These are phyloP conservation scores for Penicillium coffeae DNA, from an alignment of 495 filamentous ascomycete genomes.

Conservation along the genomic window DNA sequence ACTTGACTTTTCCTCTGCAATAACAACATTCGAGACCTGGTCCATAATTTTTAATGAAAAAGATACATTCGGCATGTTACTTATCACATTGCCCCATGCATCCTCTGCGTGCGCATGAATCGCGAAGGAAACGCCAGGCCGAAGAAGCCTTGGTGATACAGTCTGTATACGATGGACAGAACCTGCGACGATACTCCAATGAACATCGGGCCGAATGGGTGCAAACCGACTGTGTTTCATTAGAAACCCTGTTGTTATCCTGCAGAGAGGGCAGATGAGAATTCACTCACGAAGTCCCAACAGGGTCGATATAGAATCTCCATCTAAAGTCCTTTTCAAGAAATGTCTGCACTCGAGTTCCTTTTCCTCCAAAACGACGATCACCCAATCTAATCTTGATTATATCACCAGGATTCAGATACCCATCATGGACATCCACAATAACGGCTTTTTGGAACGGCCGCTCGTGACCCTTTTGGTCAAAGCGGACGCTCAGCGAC, in stretches of 20 bases:
- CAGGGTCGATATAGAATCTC: constrained; percentile 21
- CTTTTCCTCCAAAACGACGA: constrained; percentile 10
- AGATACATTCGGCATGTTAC: background rate
- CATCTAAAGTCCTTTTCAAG: constrained; percentile 18
- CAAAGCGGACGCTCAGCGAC: constrained; percentile 17
- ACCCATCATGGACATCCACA: constrained; percentile 21
- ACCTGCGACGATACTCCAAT: constrained; percentile 10
- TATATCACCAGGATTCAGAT: constrained; percentile 16
- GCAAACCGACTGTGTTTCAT: constrained; percentile 11
- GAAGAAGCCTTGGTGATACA: constrained; percentile 5
- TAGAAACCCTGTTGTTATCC: no score
- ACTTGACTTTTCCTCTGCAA: background rate
- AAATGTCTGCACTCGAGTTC: constrained; percentile 17
- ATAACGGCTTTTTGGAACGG: constrained; percentile 22
- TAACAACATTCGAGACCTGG: background rate
- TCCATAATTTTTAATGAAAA: background rate
- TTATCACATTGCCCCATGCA: constrained; percentile 17
- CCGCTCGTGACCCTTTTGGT: constrained; percentile 21
- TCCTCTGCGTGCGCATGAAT: constrained; percentile 18
- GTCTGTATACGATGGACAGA: constrained; percentile 2
- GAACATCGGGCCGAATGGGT: constrained; percentile 15
- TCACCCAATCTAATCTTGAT: constrained; percentile 17
- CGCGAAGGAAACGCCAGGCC: constrained; percentile 2
- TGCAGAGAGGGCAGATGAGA: background rate
- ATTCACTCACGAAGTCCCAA: constrained; percentile 20